Base-by-base conservation (phyloP, 2,329 filamentous ascomycete genomes). In the Phialophora macrospora region DNA sequence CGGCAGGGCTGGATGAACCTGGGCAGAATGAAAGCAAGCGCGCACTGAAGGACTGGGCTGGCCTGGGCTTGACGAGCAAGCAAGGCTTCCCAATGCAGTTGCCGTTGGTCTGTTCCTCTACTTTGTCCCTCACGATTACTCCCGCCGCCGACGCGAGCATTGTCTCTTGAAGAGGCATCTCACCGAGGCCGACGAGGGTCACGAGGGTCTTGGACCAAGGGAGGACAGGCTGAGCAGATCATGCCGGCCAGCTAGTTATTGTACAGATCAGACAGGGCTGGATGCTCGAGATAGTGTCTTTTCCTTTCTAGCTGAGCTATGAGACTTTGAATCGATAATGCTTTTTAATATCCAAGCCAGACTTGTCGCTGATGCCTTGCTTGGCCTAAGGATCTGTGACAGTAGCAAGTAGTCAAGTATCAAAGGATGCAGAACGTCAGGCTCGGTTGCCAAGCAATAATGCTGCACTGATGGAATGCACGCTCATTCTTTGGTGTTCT, bases 271-370 rank as follows among this genome's bases (percentile, higher is more conserved):
- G 56, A 59, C 38, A 28, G 56, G 41, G 56, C 44, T 59, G 56
- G 41, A 59, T 49, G 56, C 56, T 49, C 24, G 56, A 49, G 44
- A 46, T 22, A 34, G 44, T 59, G 56, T 59, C 56, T 59, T 49
- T 59, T 59, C 56, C 56, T 59, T 59, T 59, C 56, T 49, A 59
- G 41, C 41, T 59, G 56, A 49, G 41, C 24, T 49, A 48, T 17
- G 56, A 59, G 38, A 59, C 26, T 46, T 59, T 59, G 26, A 59
- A 59, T 57, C 34, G 44, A 59, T 59, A 59, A 59, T 59, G 56
- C 41, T 49, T 49, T 59, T 59, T 59, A 58, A 58, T 59, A 48
- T 22, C 38, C n/a, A 9, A n/a, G 38, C 38, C 17, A n/a, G 38
- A 44, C n/a, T n/a, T n/a, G n/a, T n/a, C n/a, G n/a, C n/a, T n/a